Base-by-base conservation (phyloP, 2,329 filamentous ascomycete genomes). In the Hymenotorrendiella dingleyae region DNA sequence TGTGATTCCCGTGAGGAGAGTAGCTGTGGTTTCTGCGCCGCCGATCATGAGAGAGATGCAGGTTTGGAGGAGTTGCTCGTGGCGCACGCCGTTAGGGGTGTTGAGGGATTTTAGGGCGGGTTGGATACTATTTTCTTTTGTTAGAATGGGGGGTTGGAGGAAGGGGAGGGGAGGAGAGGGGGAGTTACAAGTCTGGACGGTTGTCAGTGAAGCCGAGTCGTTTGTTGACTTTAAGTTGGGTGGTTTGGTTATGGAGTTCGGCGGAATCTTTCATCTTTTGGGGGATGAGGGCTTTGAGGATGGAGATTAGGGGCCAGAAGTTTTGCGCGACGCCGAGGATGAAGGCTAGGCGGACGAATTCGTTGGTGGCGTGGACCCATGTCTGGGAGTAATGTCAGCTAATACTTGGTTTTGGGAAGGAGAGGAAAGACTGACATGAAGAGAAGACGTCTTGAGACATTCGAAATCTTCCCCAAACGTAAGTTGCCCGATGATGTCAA, bases 401-500 rank as follows among this genome's bases (percentile, higher is more conserved):
- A 20, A 11, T 20, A 12, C 7, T 19, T 10, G 4, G 2, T 24
- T 16, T 20, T 1, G 6, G 23, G 28, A 4, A 9, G 20, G 34
- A 10, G 19, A 14, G 12, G n/a, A 11, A 34, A 32, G 19, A 36
- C 47, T 33, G 23, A 47, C 47, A 28, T 55, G 50, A n/a, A 49
- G 17, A 5, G 22, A 39, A 7, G 36, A 40, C 26, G 20, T 57
- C 26, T 58, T 54, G 24, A 70, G 60, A 50, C 68, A 63, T 14
- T 65, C 65, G 45, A 70, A 69, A 1, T 65, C 45, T 20, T 62
- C 44, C 20, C 68, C 67, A 20, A 69, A 63, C 2, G 62, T 62
- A 16, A 71, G 45, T 19, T 67, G 61, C 17, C 61, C 66, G 34
- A 69, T 64, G 6, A 68, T 63, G 39, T 71, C 68, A 4, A 71